These are phyloP conservation scores for Solanum paucissectum DNA, from an alignment of 257 asterid species.

Conservation along the genomic window DNA sequence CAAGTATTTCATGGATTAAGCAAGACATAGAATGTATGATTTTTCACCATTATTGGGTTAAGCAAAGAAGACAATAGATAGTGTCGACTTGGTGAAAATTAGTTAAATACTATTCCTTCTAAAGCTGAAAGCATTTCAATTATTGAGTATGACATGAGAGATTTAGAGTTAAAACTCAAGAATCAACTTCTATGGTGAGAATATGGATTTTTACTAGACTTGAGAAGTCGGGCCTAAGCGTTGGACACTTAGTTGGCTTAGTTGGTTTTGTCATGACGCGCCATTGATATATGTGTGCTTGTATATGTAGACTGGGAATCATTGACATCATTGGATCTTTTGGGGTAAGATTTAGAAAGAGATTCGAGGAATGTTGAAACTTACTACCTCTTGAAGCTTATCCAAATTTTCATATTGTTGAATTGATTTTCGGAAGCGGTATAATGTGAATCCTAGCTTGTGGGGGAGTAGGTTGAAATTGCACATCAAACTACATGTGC, in stretches of 20 bases:
- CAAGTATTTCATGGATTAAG: not conserved
- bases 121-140: not conserved
- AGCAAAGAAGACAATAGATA: not conserved
- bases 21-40: not conserved
- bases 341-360: not conserved
- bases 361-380: not conserved
- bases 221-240: not conserved
- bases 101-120: not conserved
- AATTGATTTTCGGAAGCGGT: not conserved
- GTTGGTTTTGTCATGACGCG: not conserved
- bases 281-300: not conserved
- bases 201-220: not conserved
- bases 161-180: not conserved
- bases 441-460: not conserved
- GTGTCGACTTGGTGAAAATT: not conserved
- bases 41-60: not conserved
- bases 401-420: not conserved
- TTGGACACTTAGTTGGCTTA: not conserved
- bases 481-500: not conserved
- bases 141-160: not conserved
- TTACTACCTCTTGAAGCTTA: not conserved
- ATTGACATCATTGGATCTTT: not conserved
- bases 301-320: not conserved
- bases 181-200: not conserved
- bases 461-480: not conserved